Percentiles rank a stretch among this genome's conserved stretches.
phyloP scores from a whole-genome alignment of 2,329 filamentous ascomycete species.

The Helotiales sp. region DNA sequence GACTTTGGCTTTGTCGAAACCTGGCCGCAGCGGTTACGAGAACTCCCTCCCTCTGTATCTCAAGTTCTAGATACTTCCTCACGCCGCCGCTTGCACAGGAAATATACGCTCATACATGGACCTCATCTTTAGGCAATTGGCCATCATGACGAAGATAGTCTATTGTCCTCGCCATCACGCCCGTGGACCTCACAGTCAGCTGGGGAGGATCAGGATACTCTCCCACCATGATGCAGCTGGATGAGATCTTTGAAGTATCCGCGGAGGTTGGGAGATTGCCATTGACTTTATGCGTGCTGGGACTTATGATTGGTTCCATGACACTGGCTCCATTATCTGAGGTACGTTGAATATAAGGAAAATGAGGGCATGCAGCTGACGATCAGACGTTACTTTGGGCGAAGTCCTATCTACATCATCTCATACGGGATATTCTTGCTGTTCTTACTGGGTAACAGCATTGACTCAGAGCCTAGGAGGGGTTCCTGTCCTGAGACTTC shows the following conservation, averaged over 20 bases:
- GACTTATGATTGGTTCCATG: conserved; percentile 42
- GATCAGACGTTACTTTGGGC: conserved; percentile 38
- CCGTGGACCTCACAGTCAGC: conserved; percentile 37
- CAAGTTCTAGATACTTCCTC: too few species aligned
- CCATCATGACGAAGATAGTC: conserved; percentile 37
- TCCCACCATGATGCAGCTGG: conserved; percentile 43
- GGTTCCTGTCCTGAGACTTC: conserved; percentile 43
- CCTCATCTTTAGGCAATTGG: conserved; percentile 36
- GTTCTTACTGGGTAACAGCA: conserved; percentile 44
- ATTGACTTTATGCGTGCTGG: conserved; percentile 47
- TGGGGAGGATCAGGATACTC: conserved; percentile 50
- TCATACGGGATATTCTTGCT: conserved; percentile 52
- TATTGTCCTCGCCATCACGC: conserved; percentile 33
- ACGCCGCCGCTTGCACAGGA: too few species aligned
- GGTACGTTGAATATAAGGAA: neutral
- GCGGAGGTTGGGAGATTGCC: conserved; percentile 44
- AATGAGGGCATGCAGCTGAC: neutral
- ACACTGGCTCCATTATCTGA: conserved; percentile 38
- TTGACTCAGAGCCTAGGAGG: conserved; percentile 41
- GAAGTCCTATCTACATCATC: conserved; percentile 43
- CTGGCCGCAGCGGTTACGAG: too few species aligned
- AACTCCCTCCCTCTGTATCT: too few species aligned
- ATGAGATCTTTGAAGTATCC: conserved; percentile 41
- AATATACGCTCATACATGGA: conserved; percentile 11
- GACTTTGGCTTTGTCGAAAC: too few species aligned